Percentiles rank a stretch among this genome's conserved stretches.
Evolutionary conservation across 495 filamentous ascomycete genomes (phyloP).

Genomic region (Daldinia grandis): DNA sequence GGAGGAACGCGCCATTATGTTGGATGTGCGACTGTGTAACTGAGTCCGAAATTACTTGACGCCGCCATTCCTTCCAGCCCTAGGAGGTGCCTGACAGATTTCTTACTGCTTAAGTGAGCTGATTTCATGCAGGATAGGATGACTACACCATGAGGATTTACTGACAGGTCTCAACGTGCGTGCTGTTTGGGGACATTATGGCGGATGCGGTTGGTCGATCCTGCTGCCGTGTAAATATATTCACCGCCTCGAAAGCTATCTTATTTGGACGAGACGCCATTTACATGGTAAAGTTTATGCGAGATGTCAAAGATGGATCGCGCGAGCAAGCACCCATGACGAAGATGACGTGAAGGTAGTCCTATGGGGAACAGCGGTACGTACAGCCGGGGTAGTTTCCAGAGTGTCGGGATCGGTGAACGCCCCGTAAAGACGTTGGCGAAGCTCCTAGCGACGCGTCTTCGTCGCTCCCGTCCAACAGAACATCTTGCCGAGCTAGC

Average conservation of each 20-base stretch:
- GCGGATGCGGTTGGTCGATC: constrained; percentile 13
- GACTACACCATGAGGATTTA: neutral
- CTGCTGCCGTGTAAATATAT: constrained; percentile 32
- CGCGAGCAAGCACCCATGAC: constrained; percentile 24
- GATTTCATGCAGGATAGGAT: constrained; percentile 18
- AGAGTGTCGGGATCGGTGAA: constrained; percentile 18
- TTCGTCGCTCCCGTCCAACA: neutral
- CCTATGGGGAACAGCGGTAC: constrained; percentile 11
- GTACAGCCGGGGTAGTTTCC: neutral
- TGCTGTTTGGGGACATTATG: constrained; percentile 19
- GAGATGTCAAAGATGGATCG: constrained; percentile 16
- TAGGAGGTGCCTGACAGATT: constrained; percentile 14
- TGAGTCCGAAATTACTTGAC: neutral
- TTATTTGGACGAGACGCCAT: neutral
- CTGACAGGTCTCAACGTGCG: neutral
- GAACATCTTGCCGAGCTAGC: neutral
- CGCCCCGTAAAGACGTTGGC: constrained; percentile 1
- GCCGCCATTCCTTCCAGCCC: constrained; percentile 19
- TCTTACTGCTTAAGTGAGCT: constrained; percentile 21
- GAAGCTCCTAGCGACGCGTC: neutral
- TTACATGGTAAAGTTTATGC: constrained; percentile 5
- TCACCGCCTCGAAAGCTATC: constrained; percentile 31
- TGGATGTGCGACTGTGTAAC: constrained; percentile 4
- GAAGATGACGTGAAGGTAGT: constrained; percentile 19
- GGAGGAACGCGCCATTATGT: neutral